phyloP scores from a whole-genome alignment of 352 stramenopile species.

The Globisporangium echinulatum region DNA sequence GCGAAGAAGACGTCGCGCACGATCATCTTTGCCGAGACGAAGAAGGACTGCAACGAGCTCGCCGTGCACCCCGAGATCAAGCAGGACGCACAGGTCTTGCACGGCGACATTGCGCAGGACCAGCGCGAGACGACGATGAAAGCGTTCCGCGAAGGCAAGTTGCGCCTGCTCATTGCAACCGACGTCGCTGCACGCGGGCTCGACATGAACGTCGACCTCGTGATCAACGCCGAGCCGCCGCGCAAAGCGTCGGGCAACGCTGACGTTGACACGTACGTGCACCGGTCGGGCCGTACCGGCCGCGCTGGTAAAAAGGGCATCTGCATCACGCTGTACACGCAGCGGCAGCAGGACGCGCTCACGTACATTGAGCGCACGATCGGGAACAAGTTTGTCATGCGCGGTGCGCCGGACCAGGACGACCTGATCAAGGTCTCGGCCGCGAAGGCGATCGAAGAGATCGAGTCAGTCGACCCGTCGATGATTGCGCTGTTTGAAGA shows the following conservation, averaged over 20 bases:
- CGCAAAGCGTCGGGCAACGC: constrained; percentile 74
- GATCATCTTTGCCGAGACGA: constrained; percentile 94
- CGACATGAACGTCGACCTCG: constrained; percentile 96
- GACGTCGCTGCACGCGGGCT: constrained; percentile 96
- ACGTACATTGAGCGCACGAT: constrained; percentile 84
- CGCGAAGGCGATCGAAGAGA: constrained; percentile 74
- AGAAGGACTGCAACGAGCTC: constrained; percentile 94
- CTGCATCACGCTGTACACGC: constrained; percentile 96
- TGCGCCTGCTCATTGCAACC: constrained; percentile 95
- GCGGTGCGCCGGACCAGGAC: constrained; percentile 72
- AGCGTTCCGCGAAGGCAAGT: constrained; percentile 92
- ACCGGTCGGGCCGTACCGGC: constrained; percentile 96
- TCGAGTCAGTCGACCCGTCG: constrained; percentile 66
- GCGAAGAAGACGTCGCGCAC: constrained; percentile 85
- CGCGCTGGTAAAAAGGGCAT: constrained; percentile 94
- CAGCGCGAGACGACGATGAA: constrained; percentile 97
- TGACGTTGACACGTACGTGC: constrained; percentile 97
- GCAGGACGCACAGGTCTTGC: constrained; percentile 86
- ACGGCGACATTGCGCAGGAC: constrained; percentile 96
- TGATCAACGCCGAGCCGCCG: constrained; percentile 94
- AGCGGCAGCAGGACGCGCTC: constrained; percentile 68
- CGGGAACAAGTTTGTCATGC: constrained; percentile 88
- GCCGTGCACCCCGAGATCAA: constrained; percentile 85
- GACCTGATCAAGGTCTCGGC: constrained; percentile 88
- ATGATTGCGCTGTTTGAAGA: constrained; percentile 80